These are phyloP conservation scores for Neobulgaria alba DNA, from an alignment of 2,329 filamentous ascomycete species.

Conservation along the genomic window DNA sequence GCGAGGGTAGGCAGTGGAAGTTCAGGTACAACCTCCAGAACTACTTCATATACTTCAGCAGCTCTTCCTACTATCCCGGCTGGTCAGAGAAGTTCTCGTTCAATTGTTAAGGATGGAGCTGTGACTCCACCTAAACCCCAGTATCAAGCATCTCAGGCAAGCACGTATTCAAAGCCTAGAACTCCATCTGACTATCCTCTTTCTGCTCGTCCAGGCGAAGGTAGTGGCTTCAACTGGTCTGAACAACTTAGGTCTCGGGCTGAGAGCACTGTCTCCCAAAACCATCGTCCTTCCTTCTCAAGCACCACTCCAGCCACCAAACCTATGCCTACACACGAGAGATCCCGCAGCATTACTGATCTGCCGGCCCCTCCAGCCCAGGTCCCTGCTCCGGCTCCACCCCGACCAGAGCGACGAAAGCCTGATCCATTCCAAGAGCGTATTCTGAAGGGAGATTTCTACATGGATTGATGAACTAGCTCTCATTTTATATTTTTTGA, in stretches of 20 bases:
- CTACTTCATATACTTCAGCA: conserved; percentile 23
- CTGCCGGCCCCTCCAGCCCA: conserved; percentile 51
- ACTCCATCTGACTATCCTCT: conserved; percentile 55
- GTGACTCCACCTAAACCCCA: conserved; percentile 20
- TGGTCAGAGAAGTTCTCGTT: conserved; percentile 18
- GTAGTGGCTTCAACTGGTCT: conserved; percentile 86
- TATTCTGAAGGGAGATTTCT: conserved; percentile 95
- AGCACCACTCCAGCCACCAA: conserved; percentile 38
- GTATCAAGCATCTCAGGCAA: conserved; percentile 40
- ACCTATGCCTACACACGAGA: conserved; percentile 43
- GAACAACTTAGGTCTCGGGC: conserved; percentile 90
- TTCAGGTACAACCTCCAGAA: conserved; percentile 26
- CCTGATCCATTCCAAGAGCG: conserved; percentile 95
- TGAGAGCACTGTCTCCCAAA: conserved; percentile 61
- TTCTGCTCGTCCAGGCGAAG: conserved; percentile 64
- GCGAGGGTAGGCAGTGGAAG: conserved; percentile 28
- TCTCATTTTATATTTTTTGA: neutral
- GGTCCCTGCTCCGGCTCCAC: conserved; percentile 35
- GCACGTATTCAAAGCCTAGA: conserved; percentile 47
- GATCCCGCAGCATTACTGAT: conserved; percentile 61
- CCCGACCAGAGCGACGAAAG: conserved; percentile 43
- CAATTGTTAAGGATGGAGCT: conserved; percentile 16
- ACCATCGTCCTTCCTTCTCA: conserved; percentile 47
- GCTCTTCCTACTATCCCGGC: conserved; percentile 23
- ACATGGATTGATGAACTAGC: conserved; percentile 63